phyloP scores from a whole-genome alignment of 352 stramenopile genomes.

The Phytophthora foliorum region DNA sequence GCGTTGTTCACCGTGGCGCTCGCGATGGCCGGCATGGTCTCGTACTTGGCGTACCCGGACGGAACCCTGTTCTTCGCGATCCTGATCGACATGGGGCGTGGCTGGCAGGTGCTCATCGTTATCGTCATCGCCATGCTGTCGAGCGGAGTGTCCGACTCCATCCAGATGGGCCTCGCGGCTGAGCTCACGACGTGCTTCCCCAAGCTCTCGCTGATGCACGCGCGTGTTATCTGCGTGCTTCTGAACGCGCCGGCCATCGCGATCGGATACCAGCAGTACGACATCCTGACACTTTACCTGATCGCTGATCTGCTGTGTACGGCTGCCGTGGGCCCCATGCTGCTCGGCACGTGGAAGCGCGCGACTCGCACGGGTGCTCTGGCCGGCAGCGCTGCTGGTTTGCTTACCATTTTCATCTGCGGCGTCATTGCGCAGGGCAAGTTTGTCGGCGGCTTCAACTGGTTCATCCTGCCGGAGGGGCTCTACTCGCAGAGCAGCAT shows the following conservation, averaged over 20 bases:
- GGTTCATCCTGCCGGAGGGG: constrained; percentile 81
- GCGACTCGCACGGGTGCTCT: constrained; percentile 47
- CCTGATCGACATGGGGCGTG: constrained; percentile 64
- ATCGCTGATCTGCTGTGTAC: constrained; percentile 78
- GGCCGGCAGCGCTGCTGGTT: constrained; percentile 52
- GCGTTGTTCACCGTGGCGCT: constrained; percentile 72
- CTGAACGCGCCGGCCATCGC: constrained; percentile 70
- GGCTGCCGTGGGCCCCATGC: constrained; percentile 66
- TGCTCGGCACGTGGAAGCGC: constrained; percentile 63
- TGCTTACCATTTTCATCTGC: constrained; percentile 73
- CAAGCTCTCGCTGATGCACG: constrained; percentile 50
- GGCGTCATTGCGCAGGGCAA: constrained; percentile 58
- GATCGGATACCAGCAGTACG: constrained; percentile 67
- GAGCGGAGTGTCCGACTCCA: constrained; percentile 62
- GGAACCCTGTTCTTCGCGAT: constrained; percentile 70
- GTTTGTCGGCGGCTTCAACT: constrained; percentile 81
- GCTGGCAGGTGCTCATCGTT: constrained; percentile 67
- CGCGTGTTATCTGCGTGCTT: constrained; percentile 53
- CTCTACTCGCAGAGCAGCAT: constrained; percentile 84
- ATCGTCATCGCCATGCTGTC: constrained; percentile 71
- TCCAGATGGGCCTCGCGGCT: constrained; percentile 79
- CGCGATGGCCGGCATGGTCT: constrained; percentile 69
- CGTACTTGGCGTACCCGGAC: constrained; percentile 59
- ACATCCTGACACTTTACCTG: constrained; percentile 73
- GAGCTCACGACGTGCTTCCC: constrained; percentile 77